Conservation (phyloP, 306 rosid genomes). For the barrel medic (Medicago truncatula) region DNA sequence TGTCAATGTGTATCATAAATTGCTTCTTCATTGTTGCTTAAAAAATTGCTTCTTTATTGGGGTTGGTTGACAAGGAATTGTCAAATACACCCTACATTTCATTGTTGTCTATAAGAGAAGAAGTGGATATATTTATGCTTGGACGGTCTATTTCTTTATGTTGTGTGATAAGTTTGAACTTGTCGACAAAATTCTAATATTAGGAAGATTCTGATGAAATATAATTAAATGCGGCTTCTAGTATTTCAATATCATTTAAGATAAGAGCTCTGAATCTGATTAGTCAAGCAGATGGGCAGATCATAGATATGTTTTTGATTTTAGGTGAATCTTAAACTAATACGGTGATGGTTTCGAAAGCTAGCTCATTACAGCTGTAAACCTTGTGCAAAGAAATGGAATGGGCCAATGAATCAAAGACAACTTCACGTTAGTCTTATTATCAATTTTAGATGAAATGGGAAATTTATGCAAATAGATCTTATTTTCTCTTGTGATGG, state of each 20-base stretch:
- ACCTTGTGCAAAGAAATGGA: slow-evolving; percentile 12
- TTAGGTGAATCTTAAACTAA: slow-evolving; percentile 1
- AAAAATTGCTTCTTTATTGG: neutral
- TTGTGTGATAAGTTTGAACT: slow-evolving; percentile 23
- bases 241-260: slow-evolving; percentile 11
- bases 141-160: neutral
- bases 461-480: slow-evolving; percentile 4
- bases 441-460: neutral
- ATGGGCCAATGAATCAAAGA: slow-evolving; percentile 6
- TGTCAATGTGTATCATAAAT: slow-evolving; percentile 4
- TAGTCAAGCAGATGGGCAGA: slow-evolving; percentile 13
- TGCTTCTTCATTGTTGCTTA: neutral
- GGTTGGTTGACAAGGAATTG: slow-evolving; percentile 11
- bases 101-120: slow-evolving; percentile 7
- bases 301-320: neutral
- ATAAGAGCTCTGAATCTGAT: slow-evolving; percentile 33
- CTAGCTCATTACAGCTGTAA: slow-evolving; percentile 18
- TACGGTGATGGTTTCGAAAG: slow-evolving; percentile 15
- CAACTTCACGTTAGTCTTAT: neutral
- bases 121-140: slow-evolving; percentile 3
- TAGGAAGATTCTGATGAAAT: slow-evolving; percentile 14
- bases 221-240: slow-evolving; percentile 27
- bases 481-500: slow-evolving; percentile 13
- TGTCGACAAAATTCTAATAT: neutral
- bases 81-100: slow-evolving; percentile 1